Evolutionary conservation across 805 yeast species (phyloP).

Genomic region (Starmerella tilneyi): DNA sequence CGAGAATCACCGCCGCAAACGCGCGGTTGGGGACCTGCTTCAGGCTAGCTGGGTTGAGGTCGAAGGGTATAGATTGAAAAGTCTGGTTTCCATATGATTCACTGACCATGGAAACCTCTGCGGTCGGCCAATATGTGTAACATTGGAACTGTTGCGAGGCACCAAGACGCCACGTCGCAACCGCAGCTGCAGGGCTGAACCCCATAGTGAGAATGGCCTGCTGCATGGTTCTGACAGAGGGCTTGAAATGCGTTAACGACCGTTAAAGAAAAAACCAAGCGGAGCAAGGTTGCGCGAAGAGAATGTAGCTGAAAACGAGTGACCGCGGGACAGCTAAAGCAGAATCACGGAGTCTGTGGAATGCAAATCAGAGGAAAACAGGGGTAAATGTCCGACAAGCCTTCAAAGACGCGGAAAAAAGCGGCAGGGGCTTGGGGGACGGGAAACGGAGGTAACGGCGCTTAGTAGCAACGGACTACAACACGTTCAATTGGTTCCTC

Average conservation of each 20-base stretch:
- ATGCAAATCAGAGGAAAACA: no score
- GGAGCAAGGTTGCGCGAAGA: not conserved
- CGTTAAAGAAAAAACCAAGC: not conserved
- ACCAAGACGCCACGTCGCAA: constrained; percentile 25
- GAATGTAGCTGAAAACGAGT: not conserved
- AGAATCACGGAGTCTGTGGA: no score
- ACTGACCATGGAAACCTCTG: constrained; percentile 18
- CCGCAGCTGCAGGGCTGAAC: constrained; percentile 26
- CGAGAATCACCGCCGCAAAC: constrained; percentile 21
- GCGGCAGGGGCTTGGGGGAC: not conserved
- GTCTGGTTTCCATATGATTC: constrained; percentile 19
- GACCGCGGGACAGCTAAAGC: not conserved
- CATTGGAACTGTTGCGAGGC: constrained; percentile 18
- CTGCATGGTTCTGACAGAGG: not conserved
- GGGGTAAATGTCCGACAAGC: no score
- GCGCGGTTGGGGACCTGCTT: constrained; percentile 11
- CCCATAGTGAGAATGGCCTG: constrained; percentile 25
- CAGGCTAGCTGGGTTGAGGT: constrained; percentile 14
- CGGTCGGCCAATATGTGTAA: constrained; percentile 27
- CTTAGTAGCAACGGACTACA: not conserved
- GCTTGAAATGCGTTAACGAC: not conserved
- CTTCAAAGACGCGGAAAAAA: no score
- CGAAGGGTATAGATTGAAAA: constrained; percentile 21
- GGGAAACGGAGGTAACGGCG: not conserved
- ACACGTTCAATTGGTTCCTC: not conserved